Conservation (phyloP, 78 protist genomes). For the Chrysochromulina tobinii region DNA sequence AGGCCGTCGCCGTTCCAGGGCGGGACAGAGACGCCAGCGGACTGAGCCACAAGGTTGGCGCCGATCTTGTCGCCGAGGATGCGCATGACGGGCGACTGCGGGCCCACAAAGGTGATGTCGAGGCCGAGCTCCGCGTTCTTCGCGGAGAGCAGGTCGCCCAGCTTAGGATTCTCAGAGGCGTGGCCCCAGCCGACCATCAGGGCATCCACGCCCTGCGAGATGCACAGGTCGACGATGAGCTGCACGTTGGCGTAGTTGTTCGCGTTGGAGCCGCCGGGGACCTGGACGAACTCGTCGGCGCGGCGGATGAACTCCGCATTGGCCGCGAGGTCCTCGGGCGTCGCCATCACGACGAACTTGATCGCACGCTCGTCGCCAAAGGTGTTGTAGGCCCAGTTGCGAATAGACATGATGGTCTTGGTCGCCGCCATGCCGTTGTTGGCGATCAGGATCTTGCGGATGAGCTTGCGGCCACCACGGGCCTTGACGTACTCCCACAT, state of each 20-base stretch:
- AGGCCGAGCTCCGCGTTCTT: neutral
- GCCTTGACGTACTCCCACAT: neutral
- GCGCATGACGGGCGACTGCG: slow-evolving; percentile 62
- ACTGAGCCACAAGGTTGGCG: slow-evolving; percentile 93
- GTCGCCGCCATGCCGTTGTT: slow-evolving; percentile 98
- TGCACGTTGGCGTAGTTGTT: slow-evolving; percentile 97
- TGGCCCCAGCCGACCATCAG: slow-evolving; percentile 98
- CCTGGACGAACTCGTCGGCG: slow-evolving; percentile 86
- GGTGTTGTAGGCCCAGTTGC: slow-evolving; percentile 84
- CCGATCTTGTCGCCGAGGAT: slow-evolving; percentile 96
- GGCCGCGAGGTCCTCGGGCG: slow-evolving; percentile 89
- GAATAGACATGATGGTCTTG: slow-evolving; percentile 92
- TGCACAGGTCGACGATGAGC: slow-evolving; percentile 77
- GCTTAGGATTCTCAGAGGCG: slow-evolving; percentile 94
- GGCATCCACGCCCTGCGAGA: slow-evolving; percentile 70
- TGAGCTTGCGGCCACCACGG: slow-evolving; percentile 53
- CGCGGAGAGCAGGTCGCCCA: slow-evolving; percentile 72
- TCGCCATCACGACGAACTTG: slow-evolving; percentile 91
- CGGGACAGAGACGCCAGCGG: slow-evolving; percentile 85
- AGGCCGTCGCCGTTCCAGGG: slow-evolving; percentile 90
- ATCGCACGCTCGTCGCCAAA: slow-evolving; percentile 83
- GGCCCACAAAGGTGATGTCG: slow-evolving; percentile 83
- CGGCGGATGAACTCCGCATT: slow-evolving; percentile 94
- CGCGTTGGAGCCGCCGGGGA: slow-evolving; percentile 91
- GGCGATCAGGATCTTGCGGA: slow-evolving; percentile 81